Evolutionary conservation across 768 basidiomycete species (phyloP).

Genomic region (Chiua virens): DNA sequence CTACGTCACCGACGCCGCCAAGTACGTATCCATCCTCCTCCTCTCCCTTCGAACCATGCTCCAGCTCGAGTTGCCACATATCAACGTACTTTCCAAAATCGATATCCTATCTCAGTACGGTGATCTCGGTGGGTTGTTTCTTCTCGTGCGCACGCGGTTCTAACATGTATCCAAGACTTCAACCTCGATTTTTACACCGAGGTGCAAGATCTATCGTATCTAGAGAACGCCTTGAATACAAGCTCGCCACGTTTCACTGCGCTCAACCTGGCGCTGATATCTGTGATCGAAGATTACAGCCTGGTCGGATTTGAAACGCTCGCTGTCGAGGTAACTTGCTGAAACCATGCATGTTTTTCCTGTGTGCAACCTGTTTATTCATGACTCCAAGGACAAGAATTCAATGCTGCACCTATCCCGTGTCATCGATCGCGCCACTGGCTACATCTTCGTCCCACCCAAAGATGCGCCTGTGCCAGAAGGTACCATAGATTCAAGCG

Average conservation of each 20-base stretch:
- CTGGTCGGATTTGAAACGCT: constrained; percentile 96
- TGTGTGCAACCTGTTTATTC: neutral
- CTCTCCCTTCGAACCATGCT: constrained; percentile 95
- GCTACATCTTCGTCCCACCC: constrained; percentile 83
- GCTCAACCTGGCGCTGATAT: constrained; percentile 88
- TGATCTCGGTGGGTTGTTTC: constrained; percentile 69
- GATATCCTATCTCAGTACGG: constrained; percentile 91
- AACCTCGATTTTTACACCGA: constrained; percentile 98
- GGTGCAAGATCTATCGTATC: constrained; percentile 91
- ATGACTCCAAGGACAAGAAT: constrained; percentile 69
- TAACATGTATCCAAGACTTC: constrained; percentile 61
- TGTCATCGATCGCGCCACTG: constrained; percentile 86
- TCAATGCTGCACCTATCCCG: constrained; percentile 91
- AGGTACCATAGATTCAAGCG: constrained; percentile 30
- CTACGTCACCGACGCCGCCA: constrained; percentile 93
- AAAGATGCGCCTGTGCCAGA: constrained; percentile 32
- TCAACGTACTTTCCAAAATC: constrained; percentile 96
- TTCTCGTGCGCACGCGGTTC: neutral
- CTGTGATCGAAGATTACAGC: constrained; percentile 89
- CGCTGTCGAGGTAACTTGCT: constrained; percentile 77
- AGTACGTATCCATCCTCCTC: constrained; percentile 90
- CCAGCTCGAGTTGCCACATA: constrained; percentile 96
- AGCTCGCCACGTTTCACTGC: constrained; percentile 68
- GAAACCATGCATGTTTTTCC: neutral
- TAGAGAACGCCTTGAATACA: constrained; percentile 70